A percentile compares a stretch with the other conserved stretches of the same genome.
Evolutionary conservation across 805 yeast species (phyloP).

Genomic region (Candida khao-thaluensis): DNA sequence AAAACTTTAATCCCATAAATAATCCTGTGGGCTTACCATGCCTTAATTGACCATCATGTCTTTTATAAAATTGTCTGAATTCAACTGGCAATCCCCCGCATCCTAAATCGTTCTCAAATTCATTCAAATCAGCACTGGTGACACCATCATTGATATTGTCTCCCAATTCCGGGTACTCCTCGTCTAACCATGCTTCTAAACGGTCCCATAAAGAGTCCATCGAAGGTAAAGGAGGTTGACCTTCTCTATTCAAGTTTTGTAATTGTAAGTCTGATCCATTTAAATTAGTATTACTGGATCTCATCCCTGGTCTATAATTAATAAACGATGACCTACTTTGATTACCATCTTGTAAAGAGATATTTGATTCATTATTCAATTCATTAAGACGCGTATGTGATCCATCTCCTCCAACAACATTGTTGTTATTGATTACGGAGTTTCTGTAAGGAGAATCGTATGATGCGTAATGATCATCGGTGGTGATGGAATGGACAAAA

Average conservation of each 20-base stretch:
- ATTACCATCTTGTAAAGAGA: constrained; percentile 24
- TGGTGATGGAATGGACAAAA: constrained; percentile 50
- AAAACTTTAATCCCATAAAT: constrained; percentile 41
- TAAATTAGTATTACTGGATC: constrained; percentile 40
- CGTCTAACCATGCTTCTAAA: constrained; percentile 42
- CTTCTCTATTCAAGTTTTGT: constrained; percentile 44
- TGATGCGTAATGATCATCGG: constrained; percentile 59
- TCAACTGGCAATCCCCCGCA: constrained; percentile 44
- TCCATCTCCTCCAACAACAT: constrained; percentile 15
- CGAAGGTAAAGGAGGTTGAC: constrained; percentile 50
- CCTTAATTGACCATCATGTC: constrained; percentile 46
- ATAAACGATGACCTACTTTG: constrained; percentile 17
- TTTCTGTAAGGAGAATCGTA: constrained; percentile 41
- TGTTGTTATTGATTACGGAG: constrained; percentile 18
- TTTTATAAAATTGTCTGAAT: constrained; percentile 44
- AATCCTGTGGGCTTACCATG: constrained; percentile 47
- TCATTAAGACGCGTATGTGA: constrained; percentile 36
- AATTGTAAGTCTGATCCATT: constrained; percentile 43
- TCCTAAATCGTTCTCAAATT: constrained; percentile 45
- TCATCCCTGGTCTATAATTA: constrained; percentile 43
- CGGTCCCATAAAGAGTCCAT: constrained; percentile 45
- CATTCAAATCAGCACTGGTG: constrained; percentile 46
- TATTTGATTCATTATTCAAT: constrained; percentile 28
- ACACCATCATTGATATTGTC: constrained; percentile 44
- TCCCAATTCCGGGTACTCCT: constrained; percentile 46